Percentiles rank a stretch among this genome's conserved stretches.
phyloP scores from a whole-genome alignment of 306 rosid species.

The Macrotyloma uniflorum region DNA sequence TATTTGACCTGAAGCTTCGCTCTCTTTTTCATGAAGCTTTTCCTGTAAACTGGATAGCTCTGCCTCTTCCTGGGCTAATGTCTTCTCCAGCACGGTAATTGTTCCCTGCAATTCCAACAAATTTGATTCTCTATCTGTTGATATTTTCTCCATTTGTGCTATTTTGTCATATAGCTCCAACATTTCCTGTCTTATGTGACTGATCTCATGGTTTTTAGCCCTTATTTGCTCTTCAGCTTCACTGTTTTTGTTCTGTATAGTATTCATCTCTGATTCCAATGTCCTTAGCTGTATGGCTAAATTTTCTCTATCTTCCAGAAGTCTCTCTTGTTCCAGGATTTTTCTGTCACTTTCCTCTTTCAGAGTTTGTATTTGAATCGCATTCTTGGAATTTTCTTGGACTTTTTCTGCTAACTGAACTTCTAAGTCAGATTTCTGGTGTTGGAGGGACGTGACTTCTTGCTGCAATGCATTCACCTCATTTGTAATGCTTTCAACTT shows the following conservation, averaged over 20 bases:
- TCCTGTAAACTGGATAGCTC: conserved; percentile 2
- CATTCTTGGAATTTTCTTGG: conserved; percentile 51
- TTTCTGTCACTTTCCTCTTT: conserved; percentile 63
- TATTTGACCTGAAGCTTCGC: conserved; percentile 36
- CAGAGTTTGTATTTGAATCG: conserved; percentile 60
- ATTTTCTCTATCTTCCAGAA: conserved; percentile 57
- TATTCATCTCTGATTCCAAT: conserved; percentile 52
- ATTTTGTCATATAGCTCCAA: conserved; percentile 38
- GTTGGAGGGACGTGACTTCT: conserved; percentile 57
- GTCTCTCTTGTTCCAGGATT: conserved; percentile 52
- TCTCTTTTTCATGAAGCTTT: background rate
- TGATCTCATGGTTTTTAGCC: conserved; percentile 41
- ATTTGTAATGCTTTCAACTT: conserved; percentile 51
- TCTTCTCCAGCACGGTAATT: conserved; percentile 26
- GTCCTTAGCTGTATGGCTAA: conserved; percentile 46
- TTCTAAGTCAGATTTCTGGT: conserved; percentile 61
- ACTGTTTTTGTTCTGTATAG: conserved; percentile 24
- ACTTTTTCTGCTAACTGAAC: conserved; percentile 55
- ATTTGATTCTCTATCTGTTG: conserved; percentile 45
- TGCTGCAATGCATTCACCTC: conserved; percentile 63
- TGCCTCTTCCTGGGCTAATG: conserved; percentile 36
- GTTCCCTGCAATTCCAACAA: conserved; percentile 44
- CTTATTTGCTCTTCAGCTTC: conserved; percentile 41
- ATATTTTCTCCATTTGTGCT: conserved; percentile 42
- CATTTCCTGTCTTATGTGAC: conserved; percentile 50